phyloP scores from a whole-genome alignment of 2,329 filamentous ascomycete species.

The Nemania sp. region DNA sequence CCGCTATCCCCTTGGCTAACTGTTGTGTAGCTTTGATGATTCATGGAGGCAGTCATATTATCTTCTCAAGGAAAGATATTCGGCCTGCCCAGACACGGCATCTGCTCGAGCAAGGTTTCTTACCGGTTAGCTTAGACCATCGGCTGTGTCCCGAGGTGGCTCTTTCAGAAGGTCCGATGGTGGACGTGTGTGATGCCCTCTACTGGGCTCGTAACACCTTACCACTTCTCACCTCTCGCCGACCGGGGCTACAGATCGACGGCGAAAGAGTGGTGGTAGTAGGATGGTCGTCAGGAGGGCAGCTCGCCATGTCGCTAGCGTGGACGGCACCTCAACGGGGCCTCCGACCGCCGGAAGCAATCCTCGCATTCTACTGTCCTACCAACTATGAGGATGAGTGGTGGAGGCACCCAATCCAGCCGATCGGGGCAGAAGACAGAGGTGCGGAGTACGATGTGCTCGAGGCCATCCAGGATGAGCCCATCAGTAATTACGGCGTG shows the following conservation, averaged over 20 bases:
- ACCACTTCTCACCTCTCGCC: constrained; percentile 32
- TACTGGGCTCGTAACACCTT: constrained; percentile 55
- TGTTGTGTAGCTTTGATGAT: constrained; percentile 56
- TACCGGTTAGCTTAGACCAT: constrained; percentile 62
- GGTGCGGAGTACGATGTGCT: constrained; percentile 47
- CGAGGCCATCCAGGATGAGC: constrained; percentile 46
- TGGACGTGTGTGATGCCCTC: constrained; percentile 59
- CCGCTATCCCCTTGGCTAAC: not conserved
- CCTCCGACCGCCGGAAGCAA: constrained; percentile 28
- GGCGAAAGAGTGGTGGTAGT: constrained; percentile 35
- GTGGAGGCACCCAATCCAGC: constrained; percentile 37
- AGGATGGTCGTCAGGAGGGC: constrained; percentile 34
- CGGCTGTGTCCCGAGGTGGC: constrained; percentile 62
- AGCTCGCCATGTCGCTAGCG: constrained; percentile 28
- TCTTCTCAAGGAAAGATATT: constrained; percentile 55
- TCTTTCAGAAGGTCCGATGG: constrained; percentile 59
- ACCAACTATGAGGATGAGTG: constrained; percentile 34
- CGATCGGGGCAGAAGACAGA: constrained; percentile 34
- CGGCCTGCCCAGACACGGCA: constrained; percentile 53
- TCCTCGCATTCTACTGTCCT: constrained; percentile 31
- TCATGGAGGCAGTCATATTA: constrained; percentile 59
- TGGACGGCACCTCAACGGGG: constrained; percentile 31
- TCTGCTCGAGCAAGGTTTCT: constrained; percentile 57
- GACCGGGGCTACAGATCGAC: constrained; percentile 43
- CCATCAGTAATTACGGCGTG: constrained; percentile 42